Base-by-base conservation (phyloP, 2,329 filamentous ascomycete genomes). In the Penicillium digitatum region DNA sequence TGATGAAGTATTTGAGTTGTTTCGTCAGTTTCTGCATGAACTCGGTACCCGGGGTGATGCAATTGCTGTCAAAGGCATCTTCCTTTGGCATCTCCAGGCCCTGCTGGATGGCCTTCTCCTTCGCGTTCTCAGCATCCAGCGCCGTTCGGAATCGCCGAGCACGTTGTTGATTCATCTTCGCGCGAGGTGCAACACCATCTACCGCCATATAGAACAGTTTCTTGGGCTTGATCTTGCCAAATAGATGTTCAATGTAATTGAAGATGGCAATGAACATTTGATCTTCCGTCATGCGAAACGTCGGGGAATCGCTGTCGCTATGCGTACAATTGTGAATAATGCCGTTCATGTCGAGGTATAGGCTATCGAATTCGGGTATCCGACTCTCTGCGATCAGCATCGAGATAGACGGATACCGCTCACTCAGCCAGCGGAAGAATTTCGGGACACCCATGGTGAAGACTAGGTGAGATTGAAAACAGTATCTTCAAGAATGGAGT, bases 241-340 rank as follows among this genome's bases (percentile, higher is more conserved):
- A 99, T 50, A 99, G 77, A 78, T 99, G 94, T 75, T 99, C 94
- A 63, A 99, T 99, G 74, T 99, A 99, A 77, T 97, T 97, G 84
- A 99, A 99, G 68, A 99, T 99, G 55, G 91, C 89, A 65, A 99
- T 96, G 72, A 99, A 99, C 94, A 99, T 99, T 75, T 96, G 90
- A 73, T 99, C 93, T 74, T 99, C 95, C 54, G 88, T 93, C 76
- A 97, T 87, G 52, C 94, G 90, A 69, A 95, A 95, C 1, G 90
- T 90, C 4, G 91, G 86, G 71, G 93, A 92, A 70, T 95, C 92
- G 24, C 90, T 87, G 76, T 99, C 93, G 70, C 94, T 96, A 78
- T 99, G 94, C 54, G 94, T 99, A 75, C 94, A 99, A 75, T 99
- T 99, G 76, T 99, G 93, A 69, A 99, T 99, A 73, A 99, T 99